Evolutionary conservation across 169 alveolate genomes (phyloP), one percentile per base, ranked within the genome.

Genomic region (Plasmodium cynomolgi): DNA sequence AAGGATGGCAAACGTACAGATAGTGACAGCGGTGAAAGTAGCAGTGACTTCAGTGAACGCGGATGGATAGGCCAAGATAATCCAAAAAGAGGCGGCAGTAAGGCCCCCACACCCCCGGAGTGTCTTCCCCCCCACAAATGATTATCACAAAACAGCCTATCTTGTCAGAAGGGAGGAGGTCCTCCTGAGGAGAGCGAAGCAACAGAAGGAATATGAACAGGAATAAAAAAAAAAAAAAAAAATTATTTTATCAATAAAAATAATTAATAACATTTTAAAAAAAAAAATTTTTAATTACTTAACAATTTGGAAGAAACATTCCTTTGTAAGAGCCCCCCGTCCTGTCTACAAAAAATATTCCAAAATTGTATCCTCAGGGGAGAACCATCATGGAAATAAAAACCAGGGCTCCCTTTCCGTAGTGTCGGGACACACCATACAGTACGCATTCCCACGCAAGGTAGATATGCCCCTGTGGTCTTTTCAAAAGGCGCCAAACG

Each of bases 281-380:
- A 37, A 77, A 54, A 62, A 54, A 54, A 33, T 86, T 1, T 23
- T 20, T n/a, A n/a, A 31, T 31, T 86, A 86, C 41, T 75, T 86
- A 75, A n/a, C 31, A 20, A 1, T 37, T 34, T 23, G 54, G 39
- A 77, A 23, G 68, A 54, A 73, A 71, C 7, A 23, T 11, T n/a
- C 29, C 17, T 9, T 20, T 4, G 44, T 33, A 15, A 86, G 81
- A 34, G 41, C 9, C 29, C 41, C 26, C 7, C 54, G 62, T 56
- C 86, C 86, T 17, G 47, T 86, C n/a, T 86, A 75, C 44, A 86
- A 86, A 54, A 71, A 75, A 77, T 86, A 86, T 54, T 20, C 73
- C n/a, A 86, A 86, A 7, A 34, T 86, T 47, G 26, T 29, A 58
- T 39, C 58, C 39, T 4, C 56, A 34, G 39, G 17, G 29, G 71